phyloP scores from a whole-genome alignment of 176 grass and related monocot species.

The Elaeis guineensis region DNA sequence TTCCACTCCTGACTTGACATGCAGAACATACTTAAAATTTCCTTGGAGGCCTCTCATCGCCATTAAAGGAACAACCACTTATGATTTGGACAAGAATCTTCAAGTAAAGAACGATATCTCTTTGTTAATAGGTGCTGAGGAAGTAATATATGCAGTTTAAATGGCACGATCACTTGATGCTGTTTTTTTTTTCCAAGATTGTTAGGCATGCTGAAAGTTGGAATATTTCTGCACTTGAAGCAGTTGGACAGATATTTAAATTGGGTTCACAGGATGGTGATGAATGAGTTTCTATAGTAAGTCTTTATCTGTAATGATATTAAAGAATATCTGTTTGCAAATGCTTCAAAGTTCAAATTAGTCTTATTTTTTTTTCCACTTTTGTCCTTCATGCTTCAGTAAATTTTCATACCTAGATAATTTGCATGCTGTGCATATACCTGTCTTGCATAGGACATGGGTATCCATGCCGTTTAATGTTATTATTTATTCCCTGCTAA shows the following conservation, averaged over 20 bases:
- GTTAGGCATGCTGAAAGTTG: conserved; percentile 71
- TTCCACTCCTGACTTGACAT: neutral
- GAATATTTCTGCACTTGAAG: conserved; percentile 66
- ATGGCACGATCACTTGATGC: neutral
- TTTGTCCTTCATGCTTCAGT: no score
- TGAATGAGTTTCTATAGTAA: neutral
- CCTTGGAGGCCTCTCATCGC: conserved; percentile 78
- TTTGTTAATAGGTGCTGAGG: neutral
- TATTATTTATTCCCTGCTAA: no score
- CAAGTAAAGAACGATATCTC: conserved; percentile 20
- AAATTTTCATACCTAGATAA: no score
- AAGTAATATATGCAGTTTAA: neutral
- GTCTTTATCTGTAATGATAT: no score
- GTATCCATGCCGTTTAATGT: no score
- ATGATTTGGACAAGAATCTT: conserved; percentile 60
- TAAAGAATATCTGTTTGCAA: no score
- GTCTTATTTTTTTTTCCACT: no score
- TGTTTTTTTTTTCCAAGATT: conserved; percentile 33
- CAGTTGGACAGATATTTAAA: conserved; percentile 58
- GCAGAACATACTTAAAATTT: conserved; percentile 70
- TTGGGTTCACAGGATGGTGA: conserved; percentile 1
- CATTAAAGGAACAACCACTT: conserved; percentile 73
- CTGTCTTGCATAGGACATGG: no score
- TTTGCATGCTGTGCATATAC: no score
- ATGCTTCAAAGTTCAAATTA: no score